Evolutionary conservation across 768 basidiomycete species (phyloP).

Genomic region (Boletellus ananas): DNA sequence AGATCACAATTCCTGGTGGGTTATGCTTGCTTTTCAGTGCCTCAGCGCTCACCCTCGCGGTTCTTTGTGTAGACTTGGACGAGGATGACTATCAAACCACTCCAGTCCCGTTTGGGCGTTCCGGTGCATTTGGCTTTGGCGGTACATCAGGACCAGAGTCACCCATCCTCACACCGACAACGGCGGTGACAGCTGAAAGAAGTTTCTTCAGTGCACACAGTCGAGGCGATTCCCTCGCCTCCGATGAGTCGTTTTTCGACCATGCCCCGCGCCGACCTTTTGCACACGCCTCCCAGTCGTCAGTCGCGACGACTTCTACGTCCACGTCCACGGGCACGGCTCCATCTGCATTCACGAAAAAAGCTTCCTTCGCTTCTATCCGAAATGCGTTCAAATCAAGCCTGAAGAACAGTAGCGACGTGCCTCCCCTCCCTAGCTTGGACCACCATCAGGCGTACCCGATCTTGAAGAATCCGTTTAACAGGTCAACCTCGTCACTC

Average conservation of each 20-base stretch:
- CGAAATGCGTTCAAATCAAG: constrained; percentile 79
- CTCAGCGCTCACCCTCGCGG: neutral
- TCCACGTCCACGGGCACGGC: constrained; percentile 12
- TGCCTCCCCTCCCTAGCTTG: constrained; percentile 72
- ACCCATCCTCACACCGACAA: constrained; percentile 52
- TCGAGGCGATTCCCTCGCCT: constrained; percentile 75
- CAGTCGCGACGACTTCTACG: constrained; percentile 50
- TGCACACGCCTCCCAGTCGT: constrained; percentile 69
- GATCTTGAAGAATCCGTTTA: constrained; percentile 76
- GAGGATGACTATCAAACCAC: constrained; percentile 67
- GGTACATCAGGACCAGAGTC: constrained; percentile 59
- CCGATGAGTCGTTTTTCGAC: constrained; percentile 71
- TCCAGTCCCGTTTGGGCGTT: constrained; percentile 66
- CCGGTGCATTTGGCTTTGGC: constrained; percentile 46
- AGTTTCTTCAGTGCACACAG: constrained; percentile 60
- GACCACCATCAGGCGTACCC: constrained; percentile 63
- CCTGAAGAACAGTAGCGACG: constrained; percentile 49
- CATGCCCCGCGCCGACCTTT: constrained; percentile 56
- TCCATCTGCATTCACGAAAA: constrained; percentile 64
- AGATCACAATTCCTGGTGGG: constrained; percentile 47
- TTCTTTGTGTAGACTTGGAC: constrained; percentile 61
- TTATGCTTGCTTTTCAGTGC: neutral
- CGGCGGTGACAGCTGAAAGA: constrained; percentile 43
- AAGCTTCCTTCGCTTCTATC: constrained; percentile 81
- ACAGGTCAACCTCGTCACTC: constrained; percentile 75